Conservation (phyloP, 2,329 filamentous ascomycete species). For the Claviceps monticola region DNA sequence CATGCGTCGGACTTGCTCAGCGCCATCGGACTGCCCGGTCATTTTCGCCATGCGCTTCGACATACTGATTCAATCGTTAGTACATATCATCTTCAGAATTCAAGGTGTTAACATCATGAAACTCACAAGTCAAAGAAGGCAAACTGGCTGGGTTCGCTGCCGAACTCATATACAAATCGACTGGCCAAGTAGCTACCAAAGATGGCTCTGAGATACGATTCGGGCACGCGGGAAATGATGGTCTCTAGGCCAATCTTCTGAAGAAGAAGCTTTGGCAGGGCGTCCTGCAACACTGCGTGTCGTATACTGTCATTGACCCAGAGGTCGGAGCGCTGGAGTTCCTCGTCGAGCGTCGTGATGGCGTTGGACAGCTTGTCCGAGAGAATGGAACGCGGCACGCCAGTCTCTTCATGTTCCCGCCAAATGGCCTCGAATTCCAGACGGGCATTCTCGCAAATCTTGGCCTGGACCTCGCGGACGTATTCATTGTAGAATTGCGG, state of each 20-base stretch:
- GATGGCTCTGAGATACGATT: slow-evolving; percentile 84
- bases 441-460: slow-evolving; percentile 79
- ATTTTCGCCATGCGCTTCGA: slow-evolving; percentile 47
- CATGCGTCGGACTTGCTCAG: slow-evolving; percentile 15
- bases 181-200: slow-evolving; percentile 93
- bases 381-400: slow-evolving; percentile 66
- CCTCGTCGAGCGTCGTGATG: slow-evolving; percentile 93
- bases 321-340: slow-evolving; percentile 82
- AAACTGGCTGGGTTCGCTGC: slow-evolving; percentile 86
- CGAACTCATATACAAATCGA: slow-evolving; percentile 92
- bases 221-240: slow-evolving; percentile 75
- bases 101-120: not conserved
- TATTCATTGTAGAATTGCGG: slow-evolving; percentile 90
- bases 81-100: not conserved
- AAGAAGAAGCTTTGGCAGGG: slow-evolving; percentile 69
- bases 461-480: slow-evolving; percentile 79
- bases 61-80: slow-evolving; percentile 34
- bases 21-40: slow-evolving; percentile 10
- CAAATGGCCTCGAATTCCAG: slow-evolving; percentile 98
- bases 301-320: slow-evolving; percentile 77
- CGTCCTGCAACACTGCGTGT: slow-evolving; percentile 65
- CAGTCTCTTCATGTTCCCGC: slow-evolving; percentile 79
- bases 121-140: slow-evolving; percentile 97
- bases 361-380: slow-evolving; percentile 83
- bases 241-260: slow-evolving; percentile 84